phyloP scores from a whole-genome alignment of 2,329 filamentous ascomycete genomes.

The Teratosphaeria gauchensis region DNA sequence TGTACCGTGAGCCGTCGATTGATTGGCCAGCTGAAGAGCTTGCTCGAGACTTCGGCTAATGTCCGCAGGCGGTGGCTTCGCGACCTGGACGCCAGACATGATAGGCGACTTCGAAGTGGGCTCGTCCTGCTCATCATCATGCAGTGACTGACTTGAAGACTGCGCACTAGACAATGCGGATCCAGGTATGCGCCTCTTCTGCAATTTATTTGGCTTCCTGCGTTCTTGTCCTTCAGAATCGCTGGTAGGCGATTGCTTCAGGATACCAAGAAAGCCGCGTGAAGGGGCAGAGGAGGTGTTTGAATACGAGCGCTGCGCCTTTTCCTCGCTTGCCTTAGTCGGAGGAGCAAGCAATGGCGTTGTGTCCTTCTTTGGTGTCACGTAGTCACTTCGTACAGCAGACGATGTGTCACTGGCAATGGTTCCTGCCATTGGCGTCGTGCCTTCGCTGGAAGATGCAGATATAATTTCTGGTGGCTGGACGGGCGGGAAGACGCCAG shows the following conservation, averaged over 20 bases:
- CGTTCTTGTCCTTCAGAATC: slow-evolving; percentile 26
- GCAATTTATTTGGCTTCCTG: slow-evolving; percentile 78
- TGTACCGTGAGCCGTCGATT: slow-evolving; percentile 26
- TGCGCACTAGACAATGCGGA: slow-evolving; percentile 79
- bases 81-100: neutral
- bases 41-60: neutral
- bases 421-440: slow-evolving; percentile 22
- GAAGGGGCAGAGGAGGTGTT: slow-evolving; percentile 20
- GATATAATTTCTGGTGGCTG: slow-evolving; percentile 30
- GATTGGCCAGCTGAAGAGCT: slow-evolving; percentile 22
- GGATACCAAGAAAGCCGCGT: slow-evolving; percentile 50
- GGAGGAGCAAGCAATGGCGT: slow-evolving; percentile 28
- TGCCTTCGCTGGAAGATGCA: slow-evolving; percentile 31
- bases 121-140: slow-evolving; percentile 21
- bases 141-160: slow-evolving; percentile 67
- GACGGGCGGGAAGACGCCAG: slow-evolving; percentile 18
- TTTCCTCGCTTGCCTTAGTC: slow-evolving; percentile 9
- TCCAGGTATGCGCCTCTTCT: slow-evolving; percentile 73
- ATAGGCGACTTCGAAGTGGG: slow-evolving; percentile 19
- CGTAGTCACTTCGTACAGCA: slow-evolving; percentile 18
- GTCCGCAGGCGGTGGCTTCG: neutral
- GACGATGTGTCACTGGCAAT: slow-evolving; percentile 21
- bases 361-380: slow-evolving; percentile 24
- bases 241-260: slow-evolving; percentile 57
- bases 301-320: slow-evolving; percentile 18